phyloP scores from a whole-genome alignment of 176 grass and related monocot species.

The Zea luxurians region DNA sequence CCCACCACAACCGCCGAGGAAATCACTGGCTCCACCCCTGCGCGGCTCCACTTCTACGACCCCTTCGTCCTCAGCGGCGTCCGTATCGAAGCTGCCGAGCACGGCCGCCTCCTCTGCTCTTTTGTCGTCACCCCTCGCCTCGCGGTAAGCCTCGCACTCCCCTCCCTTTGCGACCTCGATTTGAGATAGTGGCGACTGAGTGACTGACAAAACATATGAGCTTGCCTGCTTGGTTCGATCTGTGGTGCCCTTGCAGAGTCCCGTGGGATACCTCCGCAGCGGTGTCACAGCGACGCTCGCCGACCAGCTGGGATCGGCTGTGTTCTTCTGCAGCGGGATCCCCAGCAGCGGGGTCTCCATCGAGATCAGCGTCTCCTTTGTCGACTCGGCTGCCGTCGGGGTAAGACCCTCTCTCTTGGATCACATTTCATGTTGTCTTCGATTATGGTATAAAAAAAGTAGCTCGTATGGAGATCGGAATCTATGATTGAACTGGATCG shows the following conservation, averaged over 20 bases:
- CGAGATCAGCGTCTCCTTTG: constrained; percentile 65
- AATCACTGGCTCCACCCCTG: constrained; percentile 33
- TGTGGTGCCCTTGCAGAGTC: constrained; percentile 43
- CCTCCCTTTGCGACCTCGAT: not conserved
- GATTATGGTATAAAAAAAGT: not conserved
- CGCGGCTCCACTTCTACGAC: constrained; percentile 45
- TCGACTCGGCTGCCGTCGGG: constrained; percentile 58
- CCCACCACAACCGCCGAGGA: constrained; percentile 13
- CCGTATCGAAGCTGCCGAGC: constrained; percentile 48
- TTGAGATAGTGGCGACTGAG: constrained; percentile 20
- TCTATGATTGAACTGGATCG: not conserved
- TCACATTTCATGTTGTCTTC: not conserved
- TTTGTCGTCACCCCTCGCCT: constrained; percentile 57
- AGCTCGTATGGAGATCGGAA: not conserved
- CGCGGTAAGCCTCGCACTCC: constrained; percentile 33
- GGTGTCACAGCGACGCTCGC: constrained; percentile 70
- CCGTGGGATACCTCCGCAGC: constrained; percentile 54
- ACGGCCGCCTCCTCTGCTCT: constrained; percentile 78
- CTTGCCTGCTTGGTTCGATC: not conserved
- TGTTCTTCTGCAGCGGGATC: constrained; percentile 45
- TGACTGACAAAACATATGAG: not conserved
- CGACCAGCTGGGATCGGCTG: constrained; percentile 72
- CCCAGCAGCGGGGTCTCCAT: constrained; percentile 56
- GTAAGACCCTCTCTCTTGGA: constrained; percentile 37
- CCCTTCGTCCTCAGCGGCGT: constrained; percentile 53